Evolutionary conservation across 306 rosid genomes (phyloP).

Genomic region (Citrullus colocynthis): DNA sequence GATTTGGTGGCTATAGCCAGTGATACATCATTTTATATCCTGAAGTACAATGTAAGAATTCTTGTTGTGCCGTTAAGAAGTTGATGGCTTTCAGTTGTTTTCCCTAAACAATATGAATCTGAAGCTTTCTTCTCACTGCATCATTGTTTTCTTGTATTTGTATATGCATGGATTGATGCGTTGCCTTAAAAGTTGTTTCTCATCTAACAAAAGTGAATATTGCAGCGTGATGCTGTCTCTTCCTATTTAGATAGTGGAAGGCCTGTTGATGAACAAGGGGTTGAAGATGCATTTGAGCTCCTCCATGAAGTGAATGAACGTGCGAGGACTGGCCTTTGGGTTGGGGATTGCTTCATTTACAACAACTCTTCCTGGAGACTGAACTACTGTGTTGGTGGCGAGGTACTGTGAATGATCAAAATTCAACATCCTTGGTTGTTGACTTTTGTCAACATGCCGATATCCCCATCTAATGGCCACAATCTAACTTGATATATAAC

Average conservation of each 20-base stretch:
- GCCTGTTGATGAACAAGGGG: constrained; percentile 86
- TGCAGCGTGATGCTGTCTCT: constrained; percentile 89
- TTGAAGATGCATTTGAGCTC: constrained; percentile 95
- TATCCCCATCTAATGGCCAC: constrained; percentile 10
- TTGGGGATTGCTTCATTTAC: constrained; percentile 98
- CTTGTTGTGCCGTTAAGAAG: neutral
- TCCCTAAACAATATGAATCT: neutral
- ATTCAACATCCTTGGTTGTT: neutral
- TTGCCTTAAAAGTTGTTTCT: neutral
- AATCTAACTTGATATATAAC: constrained; percentile 17
- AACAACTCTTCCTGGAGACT: constrained; percentile 96
- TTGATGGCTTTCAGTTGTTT: neutral
- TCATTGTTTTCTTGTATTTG: neutral
- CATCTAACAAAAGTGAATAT: constrained; percentile 3
- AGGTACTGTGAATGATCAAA: constrained; percentile 37
- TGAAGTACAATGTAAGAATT: constrained; percentile 85
- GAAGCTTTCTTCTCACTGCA: neutral
- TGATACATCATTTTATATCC: constrained; percentile 81
- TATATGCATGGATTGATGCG: neutral
- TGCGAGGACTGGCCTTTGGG: constrained; percentile 96
- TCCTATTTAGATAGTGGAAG: constrained; percentile 82
- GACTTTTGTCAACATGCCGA: neutral
- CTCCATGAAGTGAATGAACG: constrained; percentile 95
- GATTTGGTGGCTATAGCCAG: constrained; percentile 86
- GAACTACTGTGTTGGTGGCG: constrained; percentile 98